phyloP scores from a whole-genome alignment of 73 alveolate genomes.

The Blepharisma stoltei region DNA sequence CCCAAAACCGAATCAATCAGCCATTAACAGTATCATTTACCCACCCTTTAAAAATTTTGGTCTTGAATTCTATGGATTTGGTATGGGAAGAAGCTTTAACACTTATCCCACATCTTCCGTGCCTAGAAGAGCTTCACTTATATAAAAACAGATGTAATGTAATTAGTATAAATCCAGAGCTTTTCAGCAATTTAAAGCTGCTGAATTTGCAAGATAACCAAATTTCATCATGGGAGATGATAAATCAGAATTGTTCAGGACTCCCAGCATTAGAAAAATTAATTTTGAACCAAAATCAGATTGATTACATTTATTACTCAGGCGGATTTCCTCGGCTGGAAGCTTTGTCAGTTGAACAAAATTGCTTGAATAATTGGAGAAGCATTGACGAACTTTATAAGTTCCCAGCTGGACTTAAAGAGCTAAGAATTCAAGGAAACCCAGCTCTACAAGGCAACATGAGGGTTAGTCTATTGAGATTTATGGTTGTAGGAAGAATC shows the following conservation, averaged over 20 bases:
- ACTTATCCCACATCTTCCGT: constrained; percentile 44
- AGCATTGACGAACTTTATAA: constrained; percentile 40
- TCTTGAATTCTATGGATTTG: constrained; percentile 60
- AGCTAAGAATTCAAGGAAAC: constrained; percentile 43
- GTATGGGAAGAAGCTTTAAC: constrained; percentile 52
- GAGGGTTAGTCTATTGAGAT: background rate
- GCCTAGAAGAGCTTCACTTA: constrained; percentile 57
- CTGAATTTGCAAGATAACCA: constrained; percentile 53
- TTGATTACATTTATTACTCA: constrained; percentile 33
- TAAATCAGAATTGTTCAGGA: constrained; percentile 29
- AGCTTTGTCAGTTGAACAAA: constrained; percentile 42
- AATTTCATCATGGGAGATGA: constrained; percentile 43
- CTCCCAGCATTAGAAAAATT: constrained; percentile 36
- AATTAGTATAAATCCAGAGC: constrained; percentile 33
- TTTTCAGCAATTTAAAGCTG: constrained; percentile 44
- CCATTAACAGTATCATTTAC: constrained; percentile 19
- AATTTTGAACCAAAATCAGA: constrained; percentile 42
- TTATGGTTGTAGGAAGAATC: constrained; percentile 33
- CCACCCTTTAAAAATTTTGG: constrained; percentile 38
- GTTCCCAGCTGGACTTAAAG: constrained; percentile 34
- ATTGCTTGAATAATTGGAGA: constrained; percentile 47
- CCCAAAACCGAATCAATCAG: constrained; percentile 55
- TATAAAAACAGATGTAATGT: constrained; percentile 40
- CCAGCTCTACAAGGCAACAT: constrained; percentile 32
- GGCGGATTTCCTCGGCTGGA: constrained; percentile 45